Base-by-base conservation (phyloP, 169 alveolate species). In the Besnoitia besnoiti region DNA sequence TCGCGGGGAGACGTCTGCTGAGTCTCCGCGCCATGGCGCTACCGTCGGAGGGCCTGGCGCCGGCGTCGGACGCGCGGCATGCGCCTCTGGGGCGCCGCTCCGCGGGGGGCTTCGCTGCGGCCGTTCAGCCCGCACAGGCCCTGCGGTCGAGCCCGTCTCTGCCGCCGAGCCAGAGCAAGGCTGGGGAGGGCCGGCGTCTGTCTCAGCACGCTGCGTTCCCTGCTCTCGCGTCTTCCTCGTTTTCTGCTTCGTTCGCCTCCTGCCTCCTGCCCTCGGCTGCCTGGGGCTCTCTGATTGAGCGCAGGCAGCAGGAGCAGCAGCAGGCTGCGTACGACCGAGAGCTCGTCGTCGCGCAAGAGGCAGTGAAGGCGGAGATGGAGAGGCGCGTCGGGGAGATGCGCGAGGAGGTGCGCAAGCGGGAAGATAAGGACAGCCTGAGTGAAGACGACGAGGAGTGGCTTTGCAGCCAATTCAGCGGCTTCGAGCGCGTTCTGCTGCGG, bases 361-460 rank as follows among this genome's bases (percentile, higher is more conserved):
- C 67, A 5, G 67, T 55, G 33, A 55, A 67, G 47, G 44, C 80
- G 10, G 80, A 67, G 44, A 42, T 30, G 46, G 47, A 33, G 42
- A 35, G 47, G 44, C 40, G 44, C 42, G 46, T 35, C 30, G 42
- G n/a, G 44, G 44, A 67, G 44, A 8, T 33, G 80, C 14, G 44
- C 10, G 47, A 67, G 80, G 47, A 8, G 44, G 47, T 14, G 21
- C 44, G 44, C 80, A 8, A 67, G 44, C 14, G 44, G 19, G 80
- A 35, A 35, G 80, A 50, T n/a, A 50, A 50, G 19, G 62, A 67
- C 33, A 21, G 33, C 87, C 14, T 77, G 59, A 77, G 59, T 40
- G 87, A 37, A 4, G 49, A 10, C 8, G 87, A 77, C 35, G 59
- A 77, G 40, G 87, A 77, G 30, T 77, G 87, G 87, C 87, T 77